Evolutionary conservation across 192 early-diverging fungal species (phyloP).

Genomic region (Dispira parvispora): DNA sequence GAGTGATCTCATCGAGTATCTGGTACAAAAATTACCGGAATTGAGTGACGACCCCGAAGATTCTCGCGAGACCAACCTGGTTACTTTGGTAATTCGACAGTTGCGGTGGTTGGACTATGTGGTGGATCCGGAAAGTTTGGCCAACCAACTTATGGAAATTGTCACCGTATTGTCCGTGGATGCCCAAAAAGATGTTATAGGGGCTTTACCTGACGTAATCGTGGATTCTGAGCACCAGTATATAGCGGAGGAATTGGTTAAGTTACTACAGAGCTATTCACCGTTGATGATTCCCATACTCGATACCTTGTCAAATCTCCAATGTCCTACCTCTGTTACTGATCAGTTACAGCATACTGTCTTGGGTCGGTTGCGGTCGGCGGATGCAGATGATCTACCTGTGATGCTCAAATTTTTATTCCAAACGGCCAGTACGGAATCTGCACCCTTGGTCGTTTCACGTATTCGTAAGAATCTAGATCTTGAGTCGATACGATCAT

Average conservation of each 20-base stretch:
- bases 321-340: slow-evolving; percentile 17
- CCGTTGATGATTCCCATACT: slow-evolving; percentile 48
- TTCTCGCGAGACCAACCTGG: slow-evolving; percentile 21
- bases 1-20: slow-evolving; percentile 25
- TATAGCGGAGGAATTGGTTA: slow-evolving; percentile 39
- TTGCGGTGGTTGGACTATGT: slow-evolving; percentile 61
- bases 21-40: slow-evolving; percentile 45
- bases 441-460: slow-evolving; percentile 13
- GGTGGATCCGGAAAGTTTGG: slow-evolving; percentile 35
- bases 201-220: slow-evolving; percentile 54
- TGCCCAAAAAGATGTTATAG: slow-evolving; percentile 59
- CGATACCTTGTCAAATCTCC: slow-evolving; percentile 53
- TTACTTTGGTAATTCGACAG: slow-evolving; percentile 49
- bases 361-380: slow-evolving; percentile 39
- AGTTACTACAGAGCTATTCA: slow-evolving; percentile 35
- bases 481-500: slow-evolving; percentile 33
- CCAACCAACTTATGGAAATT: slow-evolving; percentile 49
- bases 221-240: slow-evolving; percentile 49
- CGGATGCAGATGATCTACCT: slow-evolving; percentile 50
- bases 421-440: slow-evolving; percentile 35
- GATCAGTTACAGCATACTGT: slow-evolving; percentile 37
- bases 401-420: slow-evolving; percentile 56
- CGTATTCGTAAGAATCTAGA: slow-evolving; percentile 44
- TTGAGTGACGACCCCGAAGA: slow-evolving; percentile 22
- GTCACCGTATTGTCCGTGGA: slow-evolving; percentile 37